These are phyloP conservation scores for Vickermania spadyakhi DNA, from an alignment of 208 protist species.

Conservation along the genomic window DNA sequence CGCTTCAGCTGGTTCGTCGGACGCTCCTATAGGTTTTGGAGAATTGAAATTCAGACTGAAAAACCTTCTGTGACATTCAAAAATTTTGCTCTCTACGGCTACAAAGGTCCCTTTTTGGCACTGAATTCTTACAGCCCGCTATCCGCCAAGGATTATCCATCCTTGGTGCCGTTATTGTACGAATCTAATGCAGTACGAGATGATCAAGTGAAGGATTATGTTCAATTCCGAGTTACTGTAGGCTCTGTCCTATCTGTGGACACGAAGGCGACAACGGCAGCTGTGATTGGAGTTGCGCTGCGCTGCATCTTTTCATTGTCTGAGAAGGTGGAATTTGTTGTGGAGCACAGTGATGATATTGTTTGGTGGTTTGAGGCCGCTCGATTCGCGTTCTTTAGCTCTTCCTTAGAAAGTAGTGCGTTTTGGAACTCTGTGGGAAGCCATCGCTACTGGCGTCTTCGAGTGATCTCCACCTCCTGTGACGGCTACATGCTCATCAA, in stretches of 20 bases:
- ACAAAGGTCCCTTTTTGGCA: constrained; percentile 18
- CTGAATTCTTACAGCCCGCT: constrained; percentile 5
- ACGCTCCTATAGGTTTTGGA: constrained; percentile 20
- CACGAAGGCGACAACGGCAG: constrained; percentile 7
- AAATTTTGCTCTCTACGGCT: constrained; percentile 20
- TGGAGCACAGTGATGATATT: constrained; percentile 42
- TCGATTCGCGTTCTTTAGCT: constrained; percentile 11
- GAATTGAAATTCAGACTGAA: constrained; percentile 18
- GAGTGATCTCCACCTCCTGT: constrained; percentile 7
- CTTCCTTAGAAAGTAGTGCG: constrained; percentile 4
- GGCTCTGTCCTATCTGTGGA: constrained; percentile 16
- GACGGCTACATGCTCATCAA: constrained; percentile 3
- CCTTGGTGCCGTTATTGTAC: neutral
- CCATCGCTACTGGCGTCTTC: constrained; percentile 40
- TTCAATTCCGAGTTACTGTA: constrained; percentile 10
- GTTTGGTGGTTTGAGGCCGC: constrained; percentile 13
- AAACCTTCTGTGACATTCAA: constrained; percentile 9
- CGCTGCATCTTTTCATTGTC: constrained; percentile 1
- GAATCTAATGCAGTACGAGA: neutral
- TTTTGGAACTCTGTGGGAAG: constrained; percentile 15
- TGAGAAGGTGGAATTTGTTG: constrained; percentile 17
- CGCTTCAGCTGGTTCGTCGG: constrained; percentile 18
- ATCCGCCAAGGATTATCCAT: constrained; percentile 3
- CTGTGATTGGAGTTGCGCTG: constrained; percentile 24
- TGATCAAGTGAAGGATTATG: neutral